Evolutionary conservation across 129 eudicot genomes (phyloP), one percentile per base, ranked within the genome.

Genomic region (Glebionis coronaria): DNA sequence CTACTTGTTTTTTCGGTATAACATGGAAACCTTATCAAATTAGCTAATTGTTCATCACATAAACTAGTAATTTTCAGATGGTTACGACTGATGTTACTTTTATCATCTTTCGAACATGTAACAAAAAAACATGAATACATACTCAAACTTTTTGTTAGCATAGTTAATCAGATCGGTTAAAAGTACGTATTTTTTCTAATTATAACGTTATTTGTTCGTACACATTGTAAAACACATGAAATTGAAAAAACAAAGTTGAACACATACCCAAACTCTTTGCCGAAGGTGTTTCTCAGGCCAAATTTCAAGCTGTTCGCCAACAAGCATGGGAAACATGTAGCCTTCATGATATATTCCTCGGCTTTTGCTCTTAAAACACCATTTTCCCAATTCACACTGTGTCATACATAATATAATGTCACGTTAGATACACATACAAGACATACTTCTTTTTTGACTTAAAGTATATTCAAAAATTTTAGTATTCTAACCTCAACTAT

Each of bases 351-450:
- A 81, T 6, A 66, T 64, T 55, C 77, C 86, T 42, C 55, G 78
- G 63, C 88, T 86, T 70, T 86, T 90, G 86, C 97, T 90, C 74
- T 86, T 79, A 70, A 83, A 90, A 62, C 74, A 74, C 97, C 97
- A 90, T 66, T 69, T 83, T 61, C 97, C 97, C 69, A 90, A 75
- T 70, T 73, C 81, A 77, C 83, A 54, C 97, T 83, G 85, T 79
- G 70, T 35, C 29, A 51, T 47, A 35, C 72, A 56, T 72, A 56
- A 45, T 14, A 53, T 5, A 63, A 63, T 56, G 12, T 19, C 54
- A 12, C 27, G 49, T 69, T 3, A 76, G 35, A 61, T 13, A 20
- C 10, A 2, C 38, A 15, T 4, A 4, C 1, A 28, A 23, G 16
- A 4, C 27, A 28, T 12, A n/a, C 20, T 31, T 29, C 11, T 20